phyloP scores from a whole-genome alignment of 176 grass and related monocot species.

The Cenchrus purpureus region DNA sequence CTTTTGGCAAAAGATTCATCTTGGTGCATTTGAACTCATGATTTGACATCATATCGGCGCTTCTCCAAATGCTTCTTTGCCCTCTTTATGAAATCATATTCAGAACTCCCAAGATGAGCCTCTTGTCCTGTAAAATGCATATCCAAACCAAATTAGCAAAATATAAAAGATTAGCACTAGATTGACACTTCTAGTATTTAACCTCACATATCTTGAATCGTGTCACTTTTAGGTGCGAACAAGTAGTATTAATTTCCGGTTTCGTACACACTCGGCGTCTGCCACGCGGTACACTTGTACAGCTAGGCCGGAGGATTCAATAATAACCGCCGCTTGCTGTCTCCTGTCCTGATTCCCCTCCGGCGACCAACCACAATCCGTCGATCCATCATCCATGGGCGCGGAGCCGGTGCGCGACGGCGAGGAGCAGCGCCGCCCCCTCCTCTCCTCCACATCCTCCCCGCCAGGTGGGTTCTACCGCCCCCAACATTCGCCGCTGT shows the following conservation, averaged over 20 bases:
- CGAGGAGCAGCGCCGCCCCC: slow-evolving; percentile 45
- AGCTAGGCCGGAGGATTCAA: neutral
- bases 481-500: neutral
- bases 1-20: too few species aligned
- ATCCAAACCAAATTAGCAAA: too few species aligned
- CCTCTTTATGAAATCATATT: too few species aligned
- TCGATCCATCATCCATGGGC: slow-evolving; percentile 21
- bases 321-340: neutral
- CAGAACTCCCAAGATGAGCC: too few species aligned
- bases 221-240: too few species aligned
- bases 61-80: too few species aligned
- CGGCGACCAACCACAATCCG: neutral
- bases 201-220: too few species aligned
- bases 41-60: too few species aligned
- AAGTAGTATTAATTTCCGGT: neutral
- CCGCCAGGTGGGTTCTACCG: slow-evolving; percentile 1
- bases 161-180: too few species aligned
- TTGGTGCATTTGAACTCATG: too few species aligned
- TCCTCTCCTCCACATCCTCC: slow-evolving; percentile 6
- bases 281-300: neutral
- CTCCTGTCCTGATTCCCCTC: neutral
- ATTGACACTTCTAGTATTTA: too few species aligned
- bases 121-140: too few species aligned
- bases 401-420: slow-evolving; percentile 21
- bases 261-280: neutral